Evolutionary conservation across 1,284 basidiomycete genomes (phyloP).

Genomic region (Malassezia equina): DNA sequence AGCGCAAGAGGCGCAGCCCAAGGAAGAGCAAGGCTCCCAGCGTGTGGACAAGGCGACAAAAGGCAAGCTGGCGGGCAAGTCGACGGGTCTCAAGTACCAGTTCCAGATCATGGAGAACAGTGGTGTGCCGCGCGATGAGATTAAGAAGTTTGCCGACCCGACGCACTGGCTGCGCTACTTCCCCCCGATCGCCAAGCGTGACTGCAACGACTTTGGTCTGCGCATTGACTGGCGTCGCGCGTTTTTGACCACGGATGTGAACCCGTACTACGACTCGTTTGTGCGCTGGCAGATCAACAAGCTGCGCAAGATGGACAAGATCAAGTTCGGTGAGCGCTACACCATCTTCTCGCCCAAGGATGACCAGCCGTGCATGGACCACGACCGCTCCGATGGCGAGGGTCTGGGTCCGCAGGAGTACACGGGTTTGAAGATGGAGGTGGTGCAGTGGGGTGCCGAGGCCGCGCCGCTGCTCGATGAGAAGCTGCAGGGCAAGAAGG

Average conservation of each 20-base stretch:
- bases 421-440: constrained; percentile 89
- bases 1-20: constrained; percentile 13
- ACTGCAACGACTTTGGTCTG: constrained; percentile 76
- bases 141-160: constrained; percentile 92
- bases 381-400: constrained; percentile 91
- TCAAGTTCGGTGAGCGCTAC: constrained; percentile 88
- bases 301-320: constrained; percentile 56
- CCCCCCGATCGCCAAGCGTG: constrained; percentile 79
- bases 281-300: constrained; percentile 98
- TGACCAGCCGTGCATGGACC: constrained; percentile 99
- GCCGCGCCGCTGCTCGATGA: constrained; percentile 56
- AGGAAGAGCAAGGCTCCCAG: constrained; percentile 4
- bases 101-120: constrained; percentile 94
- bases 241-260: constrained; percentile 87
- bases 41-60: constrained; percentile 69
- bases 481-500: constrained; percentile 62
- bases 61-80: constrained; percentile 86
- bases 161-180: constrained; percentile 86
- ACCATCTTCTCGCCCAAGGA: constrained; percentile 99
- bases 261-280: constrained; percentile 95
- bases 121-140: constrained; percentile 70
- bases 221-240: constrained; percentile 95
- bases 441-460: constrained; percentile 54
- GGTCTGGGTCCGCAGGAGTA: constrained; percentile 93
- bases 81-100: constrained; percentile 87